A percentile compares a stretch with the other conserved stretches of the same genome.
phyloP scores from a whole-genome alignment of 1,139 yeast genomes.

The Scheffersomyces insectosa region DNA sequence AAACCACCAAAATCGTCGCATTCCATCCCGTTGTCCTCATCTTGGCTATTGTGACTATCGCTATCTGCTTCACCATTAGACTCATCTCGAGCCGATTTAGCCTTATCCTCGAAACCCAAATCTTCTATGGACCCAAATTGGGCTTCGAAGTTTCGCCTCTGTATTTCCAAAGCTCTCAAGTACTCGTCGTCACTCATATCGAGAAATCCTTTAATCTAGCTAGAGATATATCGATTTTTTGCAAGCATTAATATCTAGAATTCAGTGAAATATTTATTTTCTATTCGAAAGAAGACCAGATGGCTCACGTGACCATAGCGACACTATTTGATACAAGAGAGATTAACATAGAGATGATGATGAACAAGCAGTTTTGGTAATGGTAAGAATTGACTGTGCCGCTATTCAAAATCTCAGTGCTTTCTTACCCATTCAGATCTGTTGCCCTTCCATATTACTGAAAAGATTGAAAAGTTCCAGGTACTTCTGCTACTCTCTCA shows the following conservation, averaged over 20 bases:
- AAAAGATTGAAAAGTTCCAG: no score
- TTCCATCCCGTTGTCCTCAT: conserved; percentile 12
- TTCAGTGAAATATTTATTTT: neutral
- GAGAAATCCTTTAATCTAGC: neutral
- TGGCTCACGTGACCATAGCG: no score
- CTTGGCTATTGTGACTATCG: conserved; percentile 12
- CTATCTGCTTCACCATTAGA: conserved; percentile 3
- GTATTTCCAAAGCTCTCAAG: conserved; percentile 51
- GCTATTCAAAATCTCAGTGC: no score
- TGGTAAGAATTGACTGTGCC: no score
- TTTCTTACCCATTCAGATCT: no score
- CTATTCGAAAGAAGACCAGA: neutral
- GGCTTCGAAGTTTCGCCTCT: conserved; percentile 62
- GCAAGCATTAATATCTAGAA: neutral
- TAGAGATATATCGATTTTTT: conserved; percentile 2
- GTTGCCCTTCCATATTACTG: no score
- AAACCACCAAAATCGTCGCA: conserved; percentile 20
- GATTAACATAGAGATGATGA: no score
- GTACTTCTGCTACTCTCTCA: no score
- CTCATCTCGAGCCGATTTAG: conserved; percentile 23
- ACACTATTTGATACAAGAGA: no score
- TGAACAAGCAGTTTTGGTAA: no score
- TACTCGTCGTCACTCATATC: conserved; percentile 44
- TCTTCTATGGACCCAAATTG: conserved; percentile 67
- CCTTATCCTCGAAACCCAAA: conserved; percentile 60